Evolutionary conservation across 768 basidiomycete species (phyloP).

Genomic region (Lentinula detonsa): DNA sequence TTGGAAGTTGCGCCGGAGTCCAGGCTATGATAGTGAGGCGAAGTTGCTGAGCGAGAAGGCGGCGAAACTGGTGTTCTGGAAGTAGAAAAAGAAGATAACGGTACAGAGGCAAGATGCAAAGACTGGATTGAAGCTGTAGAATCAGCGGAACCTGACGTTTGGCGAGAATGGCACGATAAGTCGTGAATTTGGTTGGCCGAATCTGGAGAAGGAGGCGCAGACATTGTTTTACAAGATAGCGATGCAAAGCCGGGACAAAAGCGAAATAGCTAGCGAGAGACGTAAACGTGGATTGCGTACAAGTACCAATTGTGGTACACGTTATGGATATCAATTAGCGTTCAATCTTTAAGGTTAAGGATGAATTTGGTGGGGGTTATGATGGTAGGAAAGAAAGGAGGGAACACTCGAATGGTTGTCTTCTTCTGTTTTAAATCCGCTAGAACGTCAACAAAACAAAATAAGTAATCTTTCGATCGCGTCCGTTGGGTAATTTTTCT

Average conservation of each 20-base stretch:
- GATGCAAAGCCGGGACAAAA: slow-evolving; percentile 6
- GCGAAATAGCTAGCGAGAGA: slow-evolving; percentile 2
- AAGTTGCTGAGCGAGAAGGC: not conserved
- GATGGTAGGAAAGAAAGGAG: slow-evolving; percentile 4
- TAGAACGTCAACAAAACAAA: not conserved
- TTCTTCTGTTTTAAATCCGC: not conserved
- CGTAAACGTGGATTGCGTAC: not conserved
- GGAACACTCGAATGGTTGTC: not conserved
- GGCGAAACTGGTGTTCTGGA: not conserved
- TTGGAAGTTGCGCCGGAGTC: not conserved
- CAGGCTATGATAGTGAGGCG: not conserved
- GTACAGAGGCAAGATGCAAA: slow-evolving; percentile 6
- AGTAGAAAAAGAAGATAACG: slow-evolving; percentile 2
- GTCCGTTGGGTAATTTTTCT: not conserved
- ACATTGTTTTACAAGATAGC: slow-evolving; percentile 8
- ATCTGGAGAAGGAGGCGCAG: slow-evolving; percentile 7
- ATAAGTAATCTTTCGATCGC: not conserved
- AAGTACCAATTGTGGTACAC: slow-evolving; percentile 4
- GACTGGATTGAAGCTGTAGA: slow-evolving; percentile 8
- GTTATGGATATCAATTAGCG: not conserved
- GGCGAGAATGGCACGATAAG: slow-evolving; percentile 2
- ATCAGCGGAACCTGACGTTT: not conserved
- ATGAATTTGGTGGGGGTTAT: not conserved
- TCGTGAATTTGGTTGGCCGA: not conserved
- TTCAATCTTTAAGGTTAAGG: slow-evolving; percentile 1